Conservation (phyloP, 148 eudicot genomes). For the Hydrangea macrophylla region DNA sequence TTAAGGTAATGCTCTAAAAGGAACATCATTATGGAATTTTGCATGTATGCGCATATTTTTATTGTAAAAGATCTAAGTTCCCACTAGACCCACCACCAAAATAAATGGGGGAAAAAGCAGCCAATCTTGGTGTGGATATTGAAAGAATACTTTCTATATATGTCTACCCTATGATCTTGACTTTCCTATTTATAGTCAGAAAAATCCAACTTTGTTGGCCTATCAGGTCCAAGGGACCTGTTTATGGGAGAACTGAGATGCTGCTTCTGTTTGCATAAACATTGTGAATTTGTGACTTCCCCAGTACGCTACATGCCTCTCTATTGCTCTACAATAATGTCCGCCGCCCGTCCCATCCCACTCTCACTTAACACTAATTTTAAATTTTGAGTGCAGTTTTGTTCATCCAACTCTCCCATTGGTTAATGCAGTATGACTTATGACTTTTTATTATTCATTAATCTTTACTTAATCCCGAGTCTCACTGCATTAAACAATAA, state of each 20-base stretch:
- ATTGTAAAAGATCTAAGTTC: neutral
- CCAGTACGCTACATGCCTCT: neutral
- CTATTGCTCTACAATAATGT: neutral
- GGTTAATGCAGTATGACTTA: too few relatives aligned
- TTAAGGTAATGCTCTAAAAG: too few relatives aligned
- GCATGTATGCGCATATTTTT: conserved; percentile 8
- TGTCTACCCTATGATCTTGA: neutral
- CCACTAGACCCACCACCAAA: conserved; percentile 9
- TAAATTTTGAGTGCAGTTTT: too few relatives aligned
- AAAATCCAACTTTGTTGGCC: neutral
- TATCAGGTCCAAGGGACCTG: neutral
- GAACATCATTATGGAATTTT: neutral
- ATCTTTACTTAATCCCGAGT: too few relatives aligned
- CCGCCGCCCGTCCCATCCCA: neutral
- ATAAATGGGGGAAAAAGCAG: neutral
- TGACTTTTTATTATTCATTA: too few relatives aligned
- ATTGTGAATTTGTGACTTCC: neutral
- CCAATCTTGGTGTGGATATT: neutral
- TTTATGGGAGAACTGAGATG: conserved; percentile 4
- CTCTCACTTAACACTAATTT: too few relatives aligned
- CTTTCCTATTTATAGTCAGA: neutral
- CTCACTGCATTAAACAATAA: too few relatives aligned
- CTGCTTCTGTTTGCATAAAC: neutral
- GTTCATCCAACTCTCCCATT: too few relatives aligned
- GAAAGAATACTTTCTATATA: neutral